These are phyloP conservation scores for Castanea mollissima DNA, from an alignment of 306 rosid genomes.

Conservation along the genomic window DNA sequence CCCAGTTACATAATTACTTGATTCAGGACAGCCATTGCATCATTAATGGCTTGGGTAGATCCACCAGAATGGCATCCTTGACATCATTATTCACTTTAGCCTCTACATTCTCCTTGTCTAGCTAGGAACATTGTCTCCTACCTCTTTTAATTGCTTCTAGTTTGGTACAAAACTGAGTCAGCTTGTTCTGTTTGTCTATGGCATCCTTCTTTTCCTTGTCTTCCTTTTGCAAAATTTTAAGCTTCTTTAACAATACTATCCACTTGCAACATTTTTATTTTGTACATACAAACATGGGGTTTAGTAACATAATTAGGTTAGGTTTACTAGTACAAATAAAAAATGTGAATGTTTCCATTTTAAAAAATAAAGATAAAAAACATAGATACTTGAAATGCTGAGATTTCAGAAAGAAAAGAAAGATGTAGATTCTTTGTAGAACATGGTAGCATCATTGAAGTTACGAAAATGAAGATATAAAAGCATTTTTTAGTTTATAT, in stretches of 20 bases:
- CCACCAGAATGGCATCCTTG: slow-evolving; percentile 77
- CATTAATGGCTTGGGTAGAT: slow-evolving; percentile 26
- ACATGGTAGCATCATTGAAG: too few relatives aligned
- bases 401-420: neutral
- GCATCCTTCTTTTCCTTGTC: slow-evolving; percentile 93
- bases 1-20: slow-evolving; percentile 60
- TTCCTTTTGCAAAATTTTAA: slow-evolving; percentile 63
- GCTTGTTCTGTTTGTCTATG: slow-evolving; percentile 91
- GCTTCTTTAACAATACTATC: slow-evolving; percentile 80
- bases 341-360: too few relatives aligned
- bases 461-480: too few relatives aligned
- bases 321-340: neutral
- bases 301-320: neutral
- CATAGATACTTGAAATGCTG: too few relatives aligned
- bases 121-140: slow-evolving; percentile 84
- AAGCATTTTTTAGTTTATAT: too few relatives aligned
- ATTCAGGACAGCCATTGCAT: too few relatives aligned
- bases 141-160: slow-evolving; percentile 90
- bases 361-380: too few relatives aligned
- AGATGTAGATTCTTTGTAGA: neutral
- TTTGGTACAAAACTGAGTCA: slow-evolving; percentile 82
- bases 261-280: slow-evolving; percentile 42
- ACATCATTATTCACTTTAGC: slow-evolving; percentile 74
- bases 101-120: slow-evolving; percentile 90
- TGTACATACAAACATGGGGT: neutral